Evolutionary conservation across 2,329 filamentous ascomycete genomes (phyloP), one percentile per base, ranked within the genome.

Genomic region (Colletotrichum noveboracense): DNA sequence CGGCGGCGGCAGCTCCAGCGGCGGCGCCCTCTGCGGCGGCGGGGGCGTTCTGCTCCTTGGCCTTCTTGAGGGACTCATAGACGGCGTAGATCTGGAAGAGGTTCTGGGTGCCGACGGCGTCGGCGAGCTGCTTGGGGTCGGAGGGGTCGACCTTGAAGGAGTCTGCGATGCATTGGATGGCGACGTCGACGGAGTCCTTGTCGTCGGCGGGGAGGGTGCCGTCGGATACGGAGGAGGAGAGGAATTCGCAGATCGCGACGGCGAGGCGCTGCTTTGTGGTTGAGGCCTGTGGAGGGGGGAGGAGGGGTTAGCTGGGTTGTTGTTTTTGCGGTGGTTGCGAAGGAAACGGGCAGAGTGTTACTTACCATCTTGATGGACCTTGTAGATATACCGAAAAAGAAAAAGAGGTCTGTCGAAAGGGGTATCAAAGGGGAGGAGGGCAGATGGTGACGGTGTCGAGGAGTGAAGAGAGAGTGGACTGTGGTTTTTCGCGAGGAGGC

Each of bases 161-260:
- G 84, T 98, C 96, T 79, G 94, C 92, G 85, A 99, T 98, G 88
- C 96, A 98, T 87, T 96, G 96, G 83, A 94, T 91, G 79, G 97
- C 97, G 68, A 99, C 94, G 83, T 99, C 97, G 84, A 99, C 94
- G 78, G 94, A 96, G 83, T 99, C 97, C 80, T 93, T 92, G 85
- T 99, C 96, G 81, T 98, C 97, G 80, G 94, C 88, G 70, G 93
- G 91, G 75, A 99, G 91, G 60, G 96, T 98, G 81, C 97, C 97
- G 84, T 99, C 97, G 77, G 92, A 94, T 80, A 95, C 88, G 61
- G 96, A 98, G 75, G 92, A 93, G 80, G 91, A 91, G 77, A 99
- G 94, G 89, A 98, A 99, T 88, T 98, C 95, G 89, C 98, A 95
- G 85, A 99, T 96, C 81, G 97, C 95, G 84, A 99, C 95, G 85